These are phyloP conservation scores for Chernovozyma sophiae-reginae DNA, from an alignment of 1,139 yeast genomes.

Conservation along the genomic window DNA sequence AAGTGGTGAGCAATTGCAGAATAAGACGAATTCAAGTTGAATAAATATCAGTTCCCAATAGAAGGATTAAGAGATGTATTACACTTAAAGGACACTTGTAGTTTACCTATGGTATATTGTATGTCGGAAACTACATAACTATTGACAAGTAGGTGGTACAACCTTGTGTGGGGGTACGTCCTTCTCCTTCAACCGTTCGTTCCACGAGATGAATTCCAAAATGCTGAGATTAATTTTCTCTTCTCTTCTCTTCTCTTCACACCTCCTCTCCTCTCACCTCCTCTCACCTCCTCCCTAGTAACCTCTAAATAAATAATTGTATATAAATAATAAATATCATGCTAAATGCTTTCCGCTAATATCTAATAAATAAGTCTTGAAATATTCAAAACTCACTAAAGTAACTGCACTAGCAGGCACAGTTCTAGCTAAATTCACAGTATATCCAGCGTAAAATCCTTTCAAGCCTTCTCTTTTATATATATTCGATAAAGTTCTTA, in stretches of 20 bases:
- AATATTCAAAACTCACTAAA: constrained; percentile 85
- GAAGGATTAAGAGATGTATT: not conserved
- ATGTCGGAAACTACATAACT: no score
- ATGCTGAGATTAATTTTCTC: no score
- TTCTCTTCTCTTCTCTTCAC: not conserved
- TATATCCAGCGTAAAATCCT: constrained; percentile 89
- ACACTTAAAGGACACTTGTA: not conserved
- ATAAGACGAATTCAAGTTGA: no score
- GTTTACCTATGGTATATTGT: no score
- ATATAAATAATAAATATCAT: constrained; percentile 2
- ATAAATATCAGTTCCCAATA: no score
- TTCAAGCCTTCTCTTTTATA: constrained; percentile 67
- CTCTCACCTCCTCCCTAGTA: not conserved
- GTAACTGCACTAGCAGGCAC: constrained; percentile 96
- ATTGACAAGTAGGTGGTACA: no score
- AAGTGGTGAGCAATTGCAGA: no score
- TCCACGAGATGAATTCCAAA: no score
- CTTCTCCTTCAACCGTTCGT: no score
- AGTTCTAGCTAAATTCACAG: constrained; percentile 81
- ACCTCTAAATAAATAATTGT: not conserved
- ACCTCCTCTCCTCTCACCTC: not conserved
- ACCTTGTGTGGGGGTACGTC: no score
- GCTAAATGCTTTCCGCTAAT: constrained; percentile 23
- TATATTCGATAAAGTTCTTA: constrained; percentile 38
- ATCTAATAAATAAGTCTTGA: constrained; percentile 56